phyloP scores from a whole-genome alignment of 139 green algal species.

The Asterochloris sp. region DNA sequence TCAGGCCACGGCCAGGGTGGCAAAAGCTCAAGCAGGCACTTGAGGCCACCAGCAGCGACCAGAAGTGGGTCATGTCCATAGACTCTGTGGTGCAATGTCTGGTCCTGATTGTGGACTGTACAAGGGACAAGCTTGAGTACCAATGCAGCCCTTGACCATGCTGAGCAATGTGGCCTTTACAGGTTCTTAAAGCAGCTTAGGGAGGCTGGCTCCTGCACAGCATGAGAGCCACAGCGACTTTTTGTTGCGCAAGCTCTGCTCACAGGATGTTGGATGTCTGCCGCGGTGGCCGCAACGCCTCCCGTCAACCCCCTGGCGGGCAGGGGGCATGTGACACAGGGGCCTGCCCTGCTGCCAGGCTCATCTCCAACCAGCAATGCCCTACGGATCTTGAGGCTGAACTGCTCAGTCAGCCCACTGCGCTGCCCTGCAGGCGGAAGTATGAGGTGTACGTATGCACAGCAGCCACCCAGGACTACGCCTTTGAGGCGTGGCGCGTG shows the following conservation, averaged over 20 bases:
- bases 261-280: no score
- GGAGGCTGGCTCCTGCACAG: no score
- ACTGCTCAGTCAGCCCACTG: no score
- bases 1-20: constrained; percentile 64
- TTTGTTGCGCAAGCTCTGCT: no score
- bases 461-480: constrained; percentile 76
- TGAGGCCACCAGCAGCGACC: no score
- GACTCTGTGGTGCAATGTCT: neutral
- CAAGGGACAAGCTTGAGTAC: neutral
- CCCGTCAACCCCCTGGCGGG: no score
- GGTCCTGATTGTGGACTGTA: neutral
- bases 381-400: neutral
- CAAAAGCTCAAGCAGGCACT: constrained; percentile 30
- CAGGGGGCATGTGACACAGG: no score
- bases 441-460: constrained; percentile 87
- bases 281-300: no score
- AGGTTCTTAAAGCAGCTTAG: neutral
- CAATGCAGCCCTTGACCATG: neutral
- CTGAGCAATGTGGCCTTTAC: neutral
- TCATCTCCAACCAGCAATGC: neutral
- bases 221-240: no score
- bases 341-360: no score
- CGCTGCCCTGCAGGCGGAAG: constrained; percentile 27
- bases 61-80: no score
- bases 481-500: constrained; percentile 80